Evolutionary conservation across 1,284 basidiomycete genomes (phyloP).

Genomic region (Cutaneotrichosporon daszewskae): DNA sequence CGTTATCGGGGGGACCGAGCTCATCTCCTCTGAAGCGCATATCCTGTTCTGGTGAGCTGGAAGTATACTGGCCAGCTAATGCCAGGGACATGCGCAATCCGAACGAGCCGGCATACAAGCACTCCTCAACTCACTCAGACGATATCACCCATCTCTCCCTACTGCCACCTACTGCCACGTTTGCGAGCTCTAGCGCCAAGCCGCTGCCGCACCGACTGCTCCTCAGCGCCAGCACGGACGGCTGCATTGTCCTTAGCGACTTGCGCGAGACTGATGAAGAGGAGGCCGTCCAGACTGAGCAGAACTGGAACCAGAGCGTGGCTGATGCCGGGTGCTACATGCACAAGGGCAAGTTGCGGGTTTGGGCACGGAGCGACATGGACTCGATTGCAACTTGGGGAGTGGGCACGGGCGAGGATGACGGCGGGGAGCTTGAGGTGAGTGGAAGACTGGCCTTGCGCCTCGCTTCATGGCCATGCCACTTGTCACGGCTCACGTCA

Average conservation of each 20-base stretch:
- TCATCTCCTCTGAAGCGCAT: conserved; percentile 48
- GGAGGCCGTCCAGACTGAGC: conserved; percentile 46
- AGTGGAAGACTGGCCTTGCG: conserved; percentile 3
- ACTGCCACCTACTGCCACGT: conserved; percentile 41
- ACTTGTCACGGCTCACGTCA: conserved; percentile 10
- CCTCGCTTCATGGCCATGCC: no score
- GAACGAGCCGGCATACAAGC: conserved; percentile 42
- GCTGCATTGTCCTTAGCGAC: conserved; percentile 49
- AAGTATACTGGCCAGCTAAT: background rate
- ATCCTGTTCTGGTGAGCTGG: conserved; percentile 47
- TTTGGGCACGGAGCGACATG: conserved; percentile 49
- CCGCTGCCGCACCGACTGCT: conserved; percentile 40
- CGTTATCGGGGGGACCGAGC: conserved; percentile 50
- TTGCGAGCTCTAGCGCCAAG: conserved; percentile 46
- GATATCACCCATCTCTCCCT: conserved; percentile 51
- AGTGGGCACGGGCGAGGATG: conserved; percentile 18
- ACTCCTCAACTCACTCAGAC: conserved; percentile 52
- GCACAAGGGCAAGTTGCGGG: conserved; percentile 30
- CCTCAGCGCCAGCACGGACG: conserved; percentile 50
- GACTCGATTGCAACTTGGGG: conserved; percentile 37
- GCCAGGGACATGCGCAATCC: conserved; percentile 45
- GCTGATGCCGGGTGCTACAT: conserved; percentile 33
- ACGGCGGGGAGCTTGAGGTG: conserved; percentile 42
- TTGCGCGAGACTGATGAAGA: conserved; percentile 50
- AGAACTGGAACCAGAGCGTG: conserved; percentile 43